Base-by-base conservation (phyloP, 495 filamentous ascomycete species). In the Aspergillus conjunctus region DNA sequence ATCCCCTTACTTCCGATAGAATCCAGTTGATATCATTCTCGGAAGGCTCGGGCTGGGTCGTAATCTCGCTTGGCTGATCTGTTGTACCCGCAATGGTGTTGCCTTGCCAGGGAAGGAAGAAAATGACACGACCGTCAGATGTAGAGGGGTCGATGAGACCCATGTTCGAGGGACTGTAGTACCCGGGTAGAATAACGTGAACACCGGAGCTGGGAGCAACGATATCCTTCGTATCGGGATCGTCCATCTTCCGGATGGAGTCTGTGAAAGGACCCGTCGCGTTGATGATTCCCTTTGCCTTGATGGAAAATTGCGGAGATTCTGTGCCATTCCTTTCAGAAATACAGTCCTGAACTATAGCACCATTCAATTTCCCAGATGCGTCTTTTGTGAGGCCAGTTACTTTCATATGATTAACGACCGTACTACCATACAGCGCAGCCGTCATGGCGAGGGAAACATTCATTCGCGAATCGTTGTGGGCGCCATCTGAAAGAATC, bases 381-480 rank as follows among this genome's bases (percentile, higher is more conserved):
- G 77, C 83, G 70, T 94, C 90, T 71, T 97, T 98, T 58, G 88
- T 81, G 45, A 98, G 78, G 22, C 84, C 82, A 1, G 86, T 96
- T 54, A 98, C 92, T 75, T 98, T 91, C 68, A 93, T 75, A 73
- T 98, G 91, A 71, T 97, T 98, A 51, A 95, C 88, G 18, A 98
- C 87, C 4, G 93, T 98, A 46, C 87, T 85, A 46, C 94, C 94
- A 68, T 97, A 97, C 33, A 97, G 80, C 1, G 94, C 94, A 12
- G 93, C 93, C 18, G 94, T 98, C 88, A 96, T 93, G 10, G 90
- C 93, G 49, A 98, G 79, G 8, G 93, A 95, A 43, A 97, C 91
- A 66, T 98, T 98, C 94, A 98, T 98, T 52, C 94, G 85, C 22
- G 94, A 97, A 73, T 98, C 94, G 69, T 98, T 98, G 79, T 98